phyloP scores from a whole-genome alignment of 129 eudicot genomes.

The sunflower (Helianthus annuus) region DNA sequence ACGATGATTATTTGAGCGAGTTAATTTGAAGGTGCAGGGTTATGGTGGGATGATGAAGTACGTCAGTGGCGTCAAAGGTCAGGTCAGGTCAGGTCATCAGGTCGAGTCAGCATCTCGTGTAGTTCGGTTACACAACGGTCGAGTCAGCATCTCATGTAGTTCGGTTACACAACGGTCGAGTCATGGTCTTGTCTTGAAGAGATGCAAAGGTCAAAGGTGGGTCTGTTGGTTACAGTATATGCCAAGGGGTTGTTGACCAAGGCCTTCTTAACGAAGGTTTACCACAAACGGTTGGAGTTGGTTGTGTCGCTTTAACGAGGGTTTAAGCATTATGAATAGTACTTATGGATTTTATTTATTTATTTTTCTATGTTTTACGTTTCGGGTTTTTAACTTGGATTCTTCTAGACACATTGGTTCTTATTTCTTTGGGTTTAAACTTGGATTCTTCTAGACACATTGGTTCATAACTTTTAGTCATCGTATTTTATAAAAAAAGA shows the following conservation, averaged over 20 bases:
- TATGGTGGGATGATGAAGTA: slow-evolving; percentile 17
- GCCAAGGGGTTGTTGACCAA: slow-evolving; percentile 33
- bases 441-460: too few species aligned
- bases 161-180: slow-evolving; percentile 35
- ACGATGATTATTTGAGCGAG: slow-evolving; percentile 10
- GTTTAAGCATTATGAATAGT: neutral
- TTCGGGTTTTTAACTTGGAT: neutral
- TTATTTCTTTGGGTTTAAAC: too few species aligned
- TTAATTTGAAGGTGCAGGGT: slow-evolving; percentile 27
- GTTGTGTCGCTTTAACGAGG: slow-evolving; percentile 15
- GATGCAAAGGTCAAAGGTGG: slow-evolving; percentile 33
- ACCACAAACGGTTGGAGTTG: slow-evolving; percentile 7
- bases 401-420: neutral
- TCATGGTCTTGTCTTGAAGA: slow-evolving; percentile 23
- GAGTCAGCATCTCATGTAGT: slow-evolving; percentile 45
- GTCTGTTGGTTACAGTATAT: slow-evolving; percentile 19
- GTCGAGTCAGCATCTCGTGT: slow-evolving; percentile 39
- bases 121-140: slow-evolving; percentile 37
- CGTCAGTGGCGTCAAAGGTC: slow-evolving; percentile 43
- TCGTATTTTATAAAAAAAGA: too few species aligned
- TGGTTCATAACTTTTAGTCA: too few species aligned
- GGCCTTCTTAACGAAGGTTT: slow-evolving; percentile 24
- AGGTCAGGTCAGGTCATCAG: slow-evolving; percentile 46
- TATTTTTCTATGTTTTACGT: neutral
- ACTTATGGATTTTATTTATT: slow-evolving; percentile 9